Evolutionary conservation across 441 rosid species (phyloP).

Genomic region (Eutrema salsugineum): DNA sequence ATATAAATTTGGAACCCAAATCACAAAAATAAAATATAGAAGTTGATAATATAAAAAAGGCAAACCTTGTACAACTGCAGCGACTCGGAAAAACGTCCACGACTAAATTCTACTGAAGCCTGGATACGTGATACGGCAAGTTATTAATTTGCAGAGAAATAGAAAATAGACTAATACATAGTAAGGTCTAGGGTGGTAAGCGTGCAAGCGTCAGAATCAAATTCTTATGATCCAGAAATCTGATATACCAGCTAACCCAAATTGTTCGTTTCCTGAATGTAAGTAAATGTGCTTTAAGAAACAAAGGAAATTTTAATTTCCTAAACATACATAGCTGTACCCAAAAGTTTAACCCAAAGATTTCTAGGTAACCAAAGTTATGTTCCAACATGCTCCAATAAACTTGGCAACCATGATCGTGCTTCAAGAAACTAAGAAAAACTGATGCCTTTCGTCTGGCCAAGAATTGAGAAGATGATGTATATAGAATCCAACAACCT

Average conservation of each 20-base stretch:
- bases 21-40: neutral
- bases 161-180: constrained; percentile 1
- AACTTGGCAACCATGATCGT: neutral
- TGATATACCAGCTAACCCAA: neutral
- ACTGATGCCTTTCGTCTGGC: neutral
- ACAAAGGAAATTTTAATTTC: neutral
- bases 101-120: constrained; percentile 94
- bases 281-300: neutral
- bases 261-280: neutral
- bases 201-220: neutral
- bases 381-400: constrained; percentile 6
- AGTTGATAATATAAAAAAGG: neutral
- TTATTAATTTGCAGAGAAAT: constrained; percentile 13
- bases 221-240: neutral
- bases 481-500: neutral
- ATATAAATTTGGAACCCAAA: neutral
- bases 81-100: constrained; percentile 80
- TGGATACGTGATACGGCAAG: constrained; percentile 34
- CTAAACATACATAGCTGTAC: neutral
- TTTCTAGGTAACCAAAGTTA: constrained; percentile 8
- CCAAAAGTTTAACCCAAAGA: neutral
- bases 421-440: neutral
- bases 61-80: constrained; percentile 87
- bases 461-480: neutral
- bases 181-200: neutral